phyloP scores from a whole-genome alignment of 805 yeast genomes.

The Saturnispora sekii region DNA sequence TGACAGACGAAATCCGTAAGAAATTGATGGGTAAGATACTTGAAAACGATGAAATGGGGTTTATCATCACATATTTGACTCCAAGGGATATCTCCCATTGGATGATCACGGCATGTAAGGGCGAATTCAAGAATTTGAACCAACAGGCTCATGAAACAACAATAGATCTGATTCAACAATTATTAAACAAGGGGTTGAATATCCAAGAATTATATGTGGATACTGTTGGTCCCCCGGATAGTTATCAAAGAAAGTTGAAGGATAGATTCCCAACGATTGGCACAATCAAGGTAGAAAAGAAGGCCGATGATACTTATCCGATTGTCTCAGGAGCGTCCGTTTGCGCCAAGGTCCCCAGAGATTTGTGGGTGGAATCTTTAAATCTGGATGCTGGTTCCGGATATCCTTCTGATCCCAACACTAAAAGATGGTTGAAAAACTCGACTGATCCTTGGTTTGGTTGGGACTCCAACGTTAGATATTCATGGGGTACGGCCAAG shows the following conservation, averaged over 20 bases:
- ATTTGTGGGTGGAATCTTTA: slow-evolving; percentile 26
- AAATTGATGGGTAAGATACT: slow-evolving; percentile 46
- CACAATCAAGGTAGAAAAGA: slow-evolving; percentile 76
- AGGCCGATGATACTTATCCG: slow-evolving; percentile 89
- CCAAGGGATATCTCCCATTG: slow-evolving; percentile 83
- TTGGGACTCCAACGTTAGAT: slow-evolving; percentile 68
- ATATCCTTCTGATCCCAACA: slow-evolving; percentile 87
- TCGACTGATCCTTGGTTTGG: slow-evolving; percentile 71
- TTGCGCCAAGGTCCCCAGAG: slow-evolving; percentile 95
- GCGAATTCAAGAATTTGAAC: slow-evolving; percentile 57
- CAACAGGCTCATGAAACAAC: slow-evolving; percentile 97
- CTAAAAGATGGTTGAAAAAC: slow-evolving; percentile 62
- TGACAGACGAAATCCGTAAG: slow-evolving; percentile 64
- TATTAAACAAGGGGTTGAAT: slow-evolving; percentile 32
- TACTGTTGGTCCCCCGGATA: slow-evolving; percentile 91
- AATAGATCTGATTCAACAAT: slow-evolving; percentile 60
- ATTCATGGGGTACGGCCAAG: slow-evolving; percentile 90
- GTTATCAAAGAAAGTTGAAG: slow-evolving; percentile 70
- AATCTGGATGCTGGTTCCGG: slow-evolving; percentile 66
- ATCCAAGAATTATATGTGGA: slow-evolving; percentile 76
- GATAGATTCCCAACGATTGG: slow-evolving; percentile 48
- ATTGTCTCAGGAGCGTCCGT: slow-evolving; percentile 92
- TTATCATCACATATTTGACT: slow-evolving; percentile 78
- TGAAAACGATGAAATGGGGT: slow-evolving; percentile 61
- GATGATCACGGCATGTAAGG: slow-evolving; percentile 56